These are phyloP conservation scores for Orbilia oligospora DNA, from an alignment of 2,329 filamentous ascomycete genomes.

Conservation along the genomic window DNA sequence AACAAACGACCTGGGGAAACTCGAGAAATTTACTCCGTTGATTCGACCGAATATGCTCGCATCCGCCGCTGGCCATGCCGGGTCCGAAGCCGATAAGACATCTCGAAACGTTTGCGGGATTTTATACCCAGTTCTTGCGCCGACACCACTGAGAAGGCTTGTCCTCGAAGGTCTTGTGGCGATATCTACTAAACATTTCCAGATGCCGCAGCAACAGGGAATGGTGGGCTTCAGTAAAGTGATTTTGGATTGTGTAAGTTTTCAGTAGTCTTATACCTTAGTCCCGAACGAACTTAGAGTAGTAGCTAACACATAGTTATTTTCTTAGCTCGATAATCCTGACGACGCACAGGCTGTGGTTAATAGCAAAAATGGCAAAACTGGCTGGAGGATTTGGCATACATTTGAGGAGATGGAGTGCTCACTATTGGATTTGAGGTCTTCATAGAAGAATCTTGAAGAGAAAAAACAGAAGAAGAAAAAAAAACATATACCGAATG, in stretches of 20 bases:
- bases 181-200: conserved; percentile 53
- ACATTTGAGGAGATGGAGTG: conserved; percentile 59
- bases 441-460: conserved; percentile 25
- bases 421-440: conserved; percentile 42
- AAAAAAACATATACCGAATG: conserved; percentile 11
- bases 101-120: conserved; percentile 40
- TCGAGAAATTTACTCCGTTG: conserved; percentile 54
- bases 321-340: conserved; percentile 33
- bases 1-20: conserved; percentile 47
- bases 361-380: conserved; percentile 12
- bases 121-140: conserved; percentile 41
- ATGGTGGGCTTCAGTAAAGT: conserved; percentile 41
- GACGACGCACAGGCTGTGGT: conserved; percentile 42
- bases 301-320: neutral
- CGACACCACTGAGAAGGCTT: conserved; percentile 22
- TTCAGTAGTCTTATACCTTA: too few species aligned
- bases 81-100: neutral
- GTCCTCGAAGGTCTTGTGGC: conserved; percentile 44
- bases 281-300: neutral
- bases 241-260: conserved; percentile 58
- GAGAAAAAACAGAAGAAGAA: too few species aligned
- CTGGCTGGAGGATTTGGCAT: conserved; percentile 57
- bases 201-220: conserved; percentile 53
- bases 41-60: conserved; percentile 31
- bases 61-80: neutral